Conservation (phyloP, 257 asterid species). For the Lycium ferocissimum region DNA sequence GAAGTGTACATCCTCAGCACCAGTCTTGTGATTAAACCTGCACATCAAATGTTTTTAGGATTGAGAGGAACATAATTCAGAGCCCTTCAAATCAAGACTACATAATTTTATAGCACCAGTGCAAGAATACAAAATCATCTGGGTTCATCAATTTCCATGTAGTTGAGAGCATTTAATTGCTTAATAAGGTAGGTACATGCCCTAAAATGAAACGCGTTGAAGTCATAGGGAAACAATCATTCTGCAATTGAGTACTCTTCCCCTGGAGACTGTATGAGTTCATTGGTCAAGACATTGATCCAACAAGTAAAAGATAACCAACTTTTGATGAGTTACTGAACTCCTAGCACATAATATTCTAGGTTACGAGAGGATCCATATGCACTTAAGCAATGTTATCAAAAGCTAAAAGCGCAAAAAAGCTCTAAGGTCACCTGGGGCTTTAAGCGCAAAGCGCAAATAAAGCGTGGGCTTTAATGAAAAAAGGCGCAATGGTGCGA, state of each 20-base stretch:
- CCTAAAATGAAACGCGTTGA: not conserved
- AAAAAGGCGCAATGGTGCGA: no score
- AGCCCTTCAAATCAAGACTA: not conserved
- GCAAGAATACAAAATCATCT: not conserved
- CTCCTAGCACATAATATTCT: not conserved
- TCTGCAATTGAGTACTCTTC: not conserved
- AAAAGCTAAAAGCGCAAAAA: no score
- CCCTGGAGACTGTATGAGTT: not conserved
- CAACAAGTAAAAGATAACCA: not conserved
- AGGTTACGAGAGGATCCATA: not conserved
- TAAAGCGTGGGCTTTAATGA: no score
- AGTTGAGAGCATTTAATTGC: not conserved
- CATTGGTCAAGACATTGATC: not conserved
- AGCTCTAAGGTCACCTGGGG: no score
- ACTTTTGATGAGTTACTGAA: not conserved
- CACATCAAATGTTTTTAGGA: constrained; percentile 34
- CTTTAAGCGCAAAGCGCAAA: no score
- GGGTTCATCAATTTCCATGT: not conserved
- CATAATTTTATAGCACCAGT: not conserved
- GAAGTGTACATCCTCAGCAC: constrained; percentile 90
- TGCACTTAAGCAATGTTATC: not conserved
- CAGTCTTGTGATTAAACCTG: constrained; percentile 97
- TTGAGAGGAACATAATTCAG: constrained; percentile 26
- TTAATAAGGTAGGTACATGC: not conserved
- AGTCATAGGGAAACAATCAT: not conserved